Evolutionary conservation across 2,329 filamentous ascomycete species (phyloP), one percentile per base, ranked within the genome.

Genomic region (Trichoderma sp.): DNA sequence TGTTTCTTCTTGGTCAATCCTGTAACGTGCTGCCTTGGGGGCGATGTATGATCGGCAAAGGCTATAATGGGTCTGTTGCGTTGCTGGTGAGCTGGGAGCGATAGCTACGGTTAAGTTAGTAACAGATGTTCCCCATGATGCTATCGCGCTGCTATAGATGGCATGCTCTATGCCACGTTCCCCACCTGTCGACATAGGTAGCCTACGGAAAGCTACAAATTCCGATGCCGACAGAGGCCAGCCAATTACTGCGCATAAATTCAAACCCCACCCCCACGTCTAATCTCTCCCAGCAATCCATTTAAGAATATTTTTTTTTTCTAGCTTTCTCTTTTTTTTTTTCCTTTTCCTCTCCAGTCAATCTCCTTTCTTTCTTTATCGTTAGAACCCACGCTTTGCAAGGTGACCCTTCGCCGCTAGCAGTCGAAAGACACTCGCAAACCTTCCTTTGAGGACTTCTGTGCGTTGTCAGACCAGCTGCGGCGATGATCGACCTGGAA

Each of bases 111-210:
- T 13, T 5, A 43, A 49, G 51, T 46, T 56, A 24, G 55, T 58
- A 66, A 66, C 61, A 66, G 34, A 52, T 63, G 46, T 63, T 63
- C 59, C n/a, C 30, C 46, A 66, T 56, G 61, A 66, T 58, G 61
- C 52, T 66, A 49, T 66, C 52, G 61, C 52, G 54, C 59, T 52
- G 37, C 51, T 65, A 24, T 43, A 21, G 14, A 66, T 2, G 52
- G 10, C 39, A 16, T 49, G 61, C 34, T 46, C 61, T 30, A 26
- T 51, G 49, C 11, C 5, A 32, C 14, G 10, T n/a, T 66, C 52
- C 54, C 63, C 63, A 58, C 63, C 39, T 28, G 24, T 30, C n/a
- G 28, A 51, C 13, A 58, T 30, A 26, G 26, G 26, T 26, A 51
- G 64, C 30, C 51, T 28, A 14, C 64, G 64, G 64, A 59, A 14